Conservation (phyloP, 176 grass and related monocot species). For the Oryza brachyantha region DNA sequence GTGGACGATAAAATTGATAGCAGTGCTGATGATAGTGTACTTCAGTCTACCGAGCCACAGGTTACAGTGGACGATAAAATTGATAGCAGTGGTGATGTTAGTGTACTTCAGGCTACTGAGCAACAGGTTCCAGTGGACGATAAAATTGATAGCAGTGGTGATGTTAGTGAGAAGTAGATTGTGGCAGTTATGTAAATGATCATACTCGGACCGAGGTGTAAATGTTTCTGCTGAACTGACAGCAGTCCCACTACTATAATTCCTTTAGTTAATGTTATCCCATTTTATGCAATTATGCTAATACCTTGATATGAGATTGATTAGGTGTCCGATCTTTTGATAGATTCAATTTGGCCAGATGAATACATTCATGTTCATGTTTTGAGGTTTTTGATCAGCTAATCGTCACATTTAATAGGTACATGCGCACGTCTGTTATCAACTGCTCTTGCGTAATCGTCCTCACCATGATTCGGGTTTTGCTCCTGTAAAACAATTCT, state of each 20-base stretch:
- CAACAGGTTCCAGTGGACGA: background rate
- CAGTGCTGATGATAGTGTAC: background rate
- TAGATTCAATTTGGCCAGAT: too few species aligned
- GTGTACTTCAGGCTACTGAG: background rate
- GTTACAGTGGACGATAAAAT: too few species aligned
- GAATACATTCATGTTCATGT: too few species aligned
- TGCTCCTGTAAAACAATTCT: too few species aligned
- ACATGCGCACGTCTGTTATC: too few species aligned
- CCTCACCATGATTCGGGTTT: too few species aligned
- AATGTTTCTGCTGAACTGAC: constrained; percentile 4
- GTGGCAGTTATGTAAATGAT: constrained; percentile 20
- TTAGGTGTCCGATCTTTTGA: too few species aligned
- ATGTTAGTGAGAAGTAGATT: constrained; percentile 15
- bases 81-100: background rate
- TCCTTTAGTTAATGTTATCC: constrained; percentile 9
- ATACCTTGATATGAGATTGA: too few species aligned
- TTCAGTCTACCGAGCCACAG: background rate
- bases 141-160: background rate
- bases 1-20: background rate
- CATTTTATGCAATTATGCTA: too few species aligned
- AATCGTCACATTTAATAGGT: too few species aligned
- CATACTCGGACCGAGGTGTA: background rate
- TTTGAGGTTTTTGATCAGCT: too few species aligned
- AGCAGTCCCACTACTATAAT: background rate
- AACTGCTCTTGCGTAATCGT: too few species aligned